Evolutionary conservation across 2,329 filamentous ascomycete species (phyloP), one percentile per base, ranked within the genome.

Genomic region (Xylariaceae sp.): DNA sequence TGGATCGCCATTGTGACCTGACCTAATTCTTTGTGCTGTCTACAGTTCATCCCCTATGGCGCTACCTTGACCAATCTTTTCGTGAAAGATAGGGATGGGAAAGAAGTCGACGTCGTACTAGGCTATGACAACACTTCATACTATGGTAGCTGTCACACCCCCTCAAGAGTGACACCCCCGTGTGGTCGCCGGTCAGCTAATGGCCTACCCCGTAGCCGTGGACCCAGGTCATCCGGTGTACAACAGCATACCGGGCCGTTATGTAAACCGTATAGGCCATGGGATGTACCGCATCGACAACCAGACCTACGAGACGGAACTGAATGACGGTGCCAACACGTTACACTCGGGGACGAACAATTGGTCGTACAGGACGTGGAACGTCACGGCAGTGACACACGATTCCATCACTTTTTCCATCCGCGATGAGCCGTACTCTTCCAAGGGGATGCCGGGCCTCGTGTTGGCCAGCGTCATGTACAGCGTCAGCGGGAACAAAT

Each of bases 381-480:
- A 79, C 19, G 72, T 83, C 14, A 70, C 73, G 3, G 65, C 67
- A 2, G 61, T 73, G 44, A 73, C 71, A 8, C 54, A 65, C 14
- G 66, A 71, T 48, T 78, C 75, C 16, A 80, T 84, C 52, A 83
- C 78, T 29, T 84, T 83, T 59, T 69, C 71, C n/a, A 71, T 83
- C 47, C 66, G 73, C 44, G 80, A 84, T 53, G 62, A 69, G n/a
- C 70, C 62, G 31, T 64, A 74, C 57, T 74, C 75, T 34, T 71
- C 74, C 29, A 59, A 71, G 53, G 78, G 78, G 40, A 78, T 84
- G 64, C 71, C 76, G 0, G 80, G 80, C 30, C 64, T 73, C 32
- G 78, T 84, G 21, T 58, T 76, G 31, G 72, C 73, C 47, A 73
- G 72, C 39, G 73, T 82, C 31, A 82, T 76, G 3, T 83, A 83